A percentile compares a stretch with the other conserved stretches of the same genome.
phyloP scores from a whole-genome alignment of 768 basidiomycete genomes.

The Pulveroboletus sp. region DNA sequence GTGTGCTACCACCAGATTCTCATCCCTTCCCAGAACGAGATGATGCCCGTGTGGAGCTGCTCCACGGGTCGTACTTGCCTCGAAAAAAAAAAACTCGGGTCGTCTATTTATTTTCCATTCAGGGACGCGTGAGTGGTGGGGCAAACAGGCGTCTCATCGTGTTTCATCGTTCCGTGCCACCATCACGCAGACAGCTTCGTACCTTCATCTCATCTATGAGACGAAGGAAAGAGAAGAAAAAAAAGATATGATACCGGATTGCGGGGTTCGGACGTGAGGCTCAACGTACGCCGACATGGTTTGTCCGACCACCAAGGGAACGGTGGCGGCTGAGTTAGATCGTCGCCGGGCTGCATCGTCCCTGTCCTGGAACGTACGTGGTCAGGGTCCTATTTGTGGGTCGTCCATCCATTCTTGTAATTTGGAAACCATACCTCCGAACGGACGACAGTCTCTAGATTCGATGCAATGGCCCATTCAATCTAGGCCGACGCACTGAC shows the following conservation, averaged over 20 bases:
- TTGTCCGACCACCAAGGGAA: conserved; percentile 20
- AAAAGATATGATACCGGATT: not conserved
- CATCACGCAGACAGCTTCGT: conserved; percentile 11
- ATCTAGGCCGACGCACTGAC: not conserved
- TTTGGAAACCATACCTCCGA: not conserved
- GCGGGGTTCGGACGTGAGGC: not conserved
- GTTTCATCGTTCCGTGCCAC: conserved; percentile 6
- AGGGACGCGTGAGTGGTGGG: conserved; percentile 4
- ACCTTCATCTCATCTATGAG: conserved; percentile 9
- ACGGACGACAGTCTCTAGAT: not conserved
- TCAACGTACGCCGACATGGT: conserved; percentile 1
- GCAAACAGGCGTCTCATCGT: conserved; percentile 7
- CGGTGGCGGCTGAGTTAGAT: conserved; percentile 11
- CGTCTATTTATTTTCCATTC: conserved; percentile 5
- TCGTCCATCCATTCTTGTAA: not conserved
- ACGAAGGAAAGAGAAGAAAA: not conserved
- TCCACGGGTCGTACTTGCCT: not conserved
- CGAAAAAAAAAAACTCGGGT: not conserved
- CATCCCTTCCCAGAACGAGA: conserved; percentile 5
- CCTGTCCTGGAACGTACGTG: conserved; percentile 6
- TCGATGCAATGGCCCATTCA: not conserved
- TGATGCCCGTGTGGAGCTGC: conserved; percentile 9
- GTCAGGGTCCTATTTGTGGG: not conserved
- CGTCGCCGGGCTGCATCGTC: not conserved
- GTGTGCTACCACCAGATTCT: not conserved